Conservation (phyloP, 2,329 filamentous ascomycete species). For the Alternaria postmessia region DNA sequence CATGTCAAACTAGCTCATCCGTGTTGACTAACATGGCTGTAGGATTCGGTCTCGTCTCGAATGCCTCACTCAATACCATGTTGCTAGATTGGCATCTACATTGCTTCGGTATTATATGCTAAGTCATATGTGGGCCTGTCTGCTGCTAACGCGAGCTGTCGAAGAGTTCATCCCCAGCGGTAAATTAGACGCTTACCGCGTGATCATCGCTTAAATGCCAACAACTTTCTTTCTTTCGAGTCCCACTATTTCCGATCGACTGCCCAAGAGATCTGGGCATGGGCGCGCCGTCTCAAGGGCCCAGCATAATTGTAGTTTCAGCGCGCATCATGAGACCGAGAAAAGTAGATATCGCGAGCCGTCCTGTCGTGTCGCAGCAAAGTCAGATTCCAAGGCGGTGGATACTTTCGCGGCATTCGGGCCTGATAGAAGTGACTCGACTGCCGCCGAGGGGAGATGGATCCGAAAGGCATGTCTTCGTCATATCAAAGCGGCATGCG, state of each 20-base stretch:
- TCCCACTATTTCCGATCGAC: slow-evolving; percentile 1
- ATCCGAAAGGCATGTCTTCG: not conserved
- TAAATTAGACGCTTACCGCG: not conserved
- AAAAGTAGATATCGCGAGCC: slow-evolving; percentile 9
- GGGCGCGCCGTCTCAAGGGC: slow-evolving; percentile 4
- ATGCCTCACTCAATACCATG: not conserved
- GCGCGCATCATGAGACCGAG: not conserved
- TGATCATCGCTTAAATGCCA: not conserved
- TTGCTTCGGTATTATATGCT: not conserved
- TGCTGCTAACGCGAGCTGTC: not conserved
- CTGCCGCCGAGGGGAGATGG: not conserved
- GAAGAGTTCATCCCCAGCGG: not conserved
- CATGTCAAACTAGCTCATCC: slow-evolving; percentile 1
- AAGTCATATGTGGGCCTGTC: not conserved
- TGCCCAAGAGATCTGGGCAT: slow-evolving; percentile 6
- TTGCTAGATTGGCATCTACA: not conserved
- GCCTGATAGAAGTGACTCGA: not conserved
- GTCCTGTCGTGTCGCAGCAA: slow-evolving; percentile 4
- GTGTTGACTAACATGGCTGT: not conserved
- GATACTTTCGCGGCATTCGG: not conserved
- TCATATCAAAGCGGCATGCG: not conserved
- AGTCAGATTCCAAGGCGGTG: not conserved
- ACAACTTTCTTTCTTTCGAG: slow-evolving; percentile 1
- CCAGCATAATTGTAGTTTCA: not conserved
- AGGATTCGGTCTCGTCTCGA: not conserved